A percentile compares a stretch with the other conserved stretches of the same genome.
Evolutionary conservation across 2,329 filamentous ascomycete genomes (phyloP).

Genomic region (Chaetomium globosum): DNA sequence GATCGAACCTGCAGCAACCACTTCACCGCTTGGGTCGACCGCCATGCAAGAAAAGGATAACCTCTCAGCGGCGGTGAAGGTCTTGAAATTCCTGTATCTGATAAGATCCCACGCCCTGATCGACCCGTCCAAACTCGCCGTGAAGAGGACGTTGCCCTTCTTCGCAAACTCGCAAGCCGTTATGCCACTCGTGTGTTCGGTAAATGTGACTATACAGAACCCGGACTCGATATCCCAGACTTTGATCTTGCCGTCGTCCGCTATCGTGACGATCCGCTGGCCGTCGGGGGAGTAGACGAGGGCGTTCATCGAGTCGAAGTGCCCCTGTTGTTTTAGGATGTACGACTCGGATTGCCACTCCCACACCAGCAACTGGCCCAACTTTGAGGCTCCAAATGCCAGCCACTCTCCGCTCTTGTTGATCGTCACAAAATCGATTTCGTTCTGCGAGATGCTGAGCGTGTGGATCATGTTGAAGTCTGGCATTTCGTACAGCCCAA

Average conservation of each 20-base stretch:
- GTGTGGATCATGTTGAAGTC: conserved; percentile 96
- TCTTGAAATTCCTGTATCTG: conserved; percentile 93
- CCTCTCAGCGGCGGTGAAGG: conserved; percentile 90
- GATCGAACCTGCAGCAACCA: conserved; percentile 90
- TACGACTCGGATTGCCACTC: conserved; percentile 99
- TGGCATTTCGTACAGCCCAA: conserved; percentile 92
- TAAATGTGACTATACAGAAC: conserved; percentile 97
- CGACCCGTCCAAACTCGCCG: conserved; percentile 90
- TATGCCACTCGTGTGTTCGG: conserved; percentile 91
- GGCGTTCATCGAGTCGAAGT: conserved; percentile 94
- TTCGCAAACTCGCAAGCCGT: conserved; percentile 95
- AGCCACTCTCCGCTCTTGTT: conserved; percentile 96
- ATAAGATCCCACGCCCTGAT: conserved; percentile 95
- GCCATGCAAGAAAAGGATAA: conserved; percentile 92
- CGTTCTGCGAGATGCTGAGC: conserved; percentile 89
- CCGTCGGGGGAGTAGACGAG: conserved; percentile 93
- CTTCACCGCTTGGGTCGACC: conserved; percentile 95
- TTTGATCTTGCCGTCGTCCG: conserved; percentile 97
- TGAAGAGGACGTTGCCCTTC: conserved; percentile 93
- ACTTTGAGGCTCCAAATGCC: conserved; percentile 91
- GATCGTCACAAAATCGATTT: conserved; percentile 92
- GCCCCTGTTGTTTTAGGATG: conserved; percentile 95
- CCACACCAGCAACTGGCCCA: conserved; percentile 97
- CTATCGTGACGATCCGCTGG: conserved; percentile 86
- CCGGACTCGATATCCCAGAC: conserved; percentile 97